Evolutionary conservation across 768 basidiomycete genomes (phyloP), one percentile per base, ranked within the genome.

Genomic region (Erythrobasidium yunnanense): DNA sequence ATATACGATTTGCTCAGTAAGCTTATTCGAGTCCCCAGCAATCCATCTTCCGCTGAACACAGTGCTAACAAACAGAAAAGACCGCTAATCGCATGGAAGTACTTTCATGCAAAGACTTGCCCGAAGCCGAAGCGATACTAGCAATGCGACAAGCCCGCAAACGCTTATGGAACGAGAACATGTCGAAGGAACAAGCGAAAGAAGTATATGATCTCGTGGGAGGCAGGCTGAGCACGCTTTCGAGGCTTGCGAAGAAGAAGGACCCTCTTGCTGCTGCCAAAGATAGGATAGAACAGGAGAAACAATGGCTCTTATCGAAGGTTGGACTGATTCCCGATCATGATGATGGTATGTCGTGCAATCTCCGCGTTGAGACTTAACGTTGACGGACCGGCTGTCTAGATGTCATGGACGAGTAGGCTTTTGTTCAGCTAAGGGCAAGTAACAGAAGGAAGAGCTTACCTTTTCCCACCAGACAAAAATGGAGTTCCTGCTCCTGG

Each of bases 271-370:
- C 13, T 20, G 45, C 38, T 15, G 27, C 51, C 69, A 73, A 80
- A 63, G 79, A 84, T 57, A 76, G 88, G 73, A 78, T 88, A 2
- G 72, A 78, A n/a, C 80, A 83, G 8, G 89, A 91, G 77, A 87
- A 87, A 72, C 84, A 80, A 27, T 90, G 87, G 86, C 77, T 90
- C 32, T 78, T 85, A 23, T 86, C 84, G 72, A 85, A 85, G 74
- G 85, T 88, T 46, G 87, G 87, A 2, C 78, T 89, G 52, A 90
- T 90, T 66, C 81, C 82, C 6, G 88, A 88, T 73, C 85, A 90
- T 66, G 67, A 65, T 22, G 57, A 67, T 34, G 52, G 52, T 62
- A 17, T 13, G 1, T 51, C 1, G 20, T 47, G 33, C 25, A 32
- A 4, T 11, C 15, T 33, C 17, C 50, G 27, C 17, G 45, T 34